Base-by-base conservation (phyloP, 306 rosid genomes). In the Ormosia semicastrata region DNA sequence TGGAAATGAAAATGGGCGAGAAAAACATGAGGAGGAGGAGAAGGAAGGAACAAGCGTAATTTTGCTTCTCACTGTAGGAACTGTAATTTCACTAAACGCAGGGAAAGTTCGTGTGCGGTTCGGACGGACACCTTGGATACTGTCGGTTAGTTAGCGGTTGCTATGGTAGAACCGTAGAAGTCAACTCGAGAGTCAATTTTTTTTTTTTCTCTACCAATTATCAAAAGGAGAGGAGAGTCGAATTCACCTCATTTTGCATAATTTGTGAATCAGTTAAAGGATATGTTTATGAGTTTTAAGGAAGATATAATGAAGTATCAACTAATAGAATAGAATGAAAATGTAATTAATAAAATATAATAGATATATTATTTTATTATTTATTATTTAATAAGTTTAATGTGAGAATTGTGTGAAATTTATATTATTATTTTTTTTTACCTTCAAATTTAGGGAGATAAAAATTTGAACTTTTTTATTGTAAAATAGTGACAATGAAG, bases 61-160 rank as follows among this genome's bases (percentile, higher is more conserved):
- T n/a, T 53, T 77, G 1, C 9, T 11, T 24, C 8, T 11, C 77
- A 36, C 41, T 1, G 66, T 1, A 80, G 18, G 36, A 80, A 84
- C 82, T 14, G 78, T 75, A 79, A 62, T 67, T 74, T 59, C 13
- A 24, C 7, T 47, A 59, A 73, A 44, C 24, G 84, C 32, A 67
- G 82, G 69, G 37, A 80, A 60, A 29, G 47, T 3, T n/a, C 18
- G 59, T 77, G 58, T 78, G 66, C 84, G 32, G 77, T 84, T 72
- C 66, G 66, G 77, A 54, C 66, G 66, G 77, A 54, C 47, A 3
- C 2, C 8, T 49, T 29, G 4, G 63, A 24, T 7, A 37, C 12
- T 7, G 36, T 34, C 53, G 34, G 6, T n/a, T 36, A 8, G 7
- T 59, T 12, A 11, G 8, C 43, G 54, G 71, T 60, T 59, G 77